Base-by-base conservation (phyloP, 2,329 filamentous ascomycete species). In the Fusarium setosum region DNA sequence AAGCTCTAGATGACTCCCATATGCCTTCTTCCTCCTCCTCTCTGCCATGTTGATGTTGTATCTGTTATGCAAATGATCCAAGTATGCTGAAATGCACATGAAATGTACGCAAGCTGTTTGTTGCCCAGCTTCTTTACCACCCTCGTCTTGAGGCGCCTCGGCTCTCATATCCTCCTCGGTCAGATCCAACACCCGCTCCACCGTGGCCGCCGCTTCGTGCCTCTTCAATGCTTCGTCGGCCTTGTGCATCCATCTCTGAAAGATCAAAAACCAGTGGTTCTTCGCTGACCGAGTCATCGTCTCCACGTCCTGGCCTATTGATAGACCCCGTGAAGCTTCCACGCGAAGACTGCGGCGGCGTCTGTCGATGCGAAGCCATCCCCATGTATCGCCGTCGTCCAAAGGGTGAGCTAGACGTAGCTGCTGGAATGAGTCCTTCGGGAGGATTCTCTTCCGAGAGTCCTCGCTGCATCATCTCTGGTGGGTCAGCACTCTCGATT, bases 181-280 rank as follows among this genome's bases (percentile, higher is more conserved):
- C 75, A 21, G 76, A 72, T 17, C 78, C 83, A 50, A 59, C 40
- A 13, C 40, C 41, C 17, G 65, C 23, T 9, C 47, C 44, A 18
- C 79, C 76, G 57, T 78, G 78, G 20, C 75, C 74, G 24, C 77
- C 75, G 4, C 79, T 76, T 40, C 80, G 75, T 2, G 76, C 78
- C 62, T 89, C 87, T 66, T 90, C 88, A 8, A 89, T 74, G 67
- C 86, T 90, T 63, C 85, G 82, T 62, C 87, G 80, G 41, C 84
- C 83, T 56, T 84, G 83, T 17, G 85, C 81, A 67, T 88, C 88
- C 73, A 92, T 86, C 75, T 93, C 90, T 32, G 88, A 91, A 82
- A 93, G 88, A 64, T 90, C 88, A 75, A 93, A 93, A 10, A 93
- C 82, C 10, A 93, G 76, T 1, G 88, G 89, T 71, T 93, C 90